Percentiles rank a stretch among this genome's conserved stretches.
phyloP scores from a whole-genome alignment of 768 basidiomycete species.

The Atractiella rhizophila region DNA sequence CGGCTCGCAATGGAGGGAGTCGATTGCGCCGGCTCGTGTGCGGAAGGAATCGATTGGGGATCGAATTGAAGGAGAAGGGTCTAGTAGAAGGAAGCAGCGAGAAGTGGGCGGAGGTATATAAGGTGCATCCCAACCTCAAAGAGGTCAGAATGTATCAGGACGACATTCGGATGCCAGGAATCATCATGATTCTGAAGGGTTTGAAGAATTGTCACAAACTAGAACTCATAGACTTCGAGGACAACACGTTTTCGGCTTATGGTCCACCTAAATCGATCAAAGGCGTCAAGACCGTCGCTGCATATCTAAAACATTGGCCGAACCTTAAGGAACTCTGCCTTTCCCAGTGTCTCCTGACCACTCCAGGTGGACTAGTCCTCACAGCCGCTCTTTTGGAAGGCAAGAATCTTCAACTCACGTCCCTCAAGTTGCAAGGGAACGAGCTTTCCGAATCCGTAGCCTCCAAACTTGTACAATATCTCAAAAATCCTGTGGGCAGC shows the following conservation, averaged over 20 bases:
- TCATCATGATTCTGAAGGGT: slow-evolving; percentile 49
- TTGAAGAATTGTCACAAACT: slow-evolving; percentile 41
- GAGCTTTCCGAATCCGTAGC: slow-evolving; percentile 53
- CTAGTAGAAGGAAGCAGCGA: too few species aligned
- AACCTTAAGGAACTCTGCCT: slow-evolving; percentile 54
- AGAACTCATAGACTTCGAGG: slow-evolving; percentile 66
- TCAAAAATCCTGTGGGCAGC: slow-evolving; percentile 33
- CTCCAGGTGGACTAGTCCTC: slow-evolving; percentile 47
- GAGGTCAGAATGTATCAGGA: slow-evolving; percentile 94
- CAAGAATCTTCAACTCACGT: slow-evolving; percentile 45
- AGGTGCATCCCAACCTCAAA: slow-evolving; percentile 43
- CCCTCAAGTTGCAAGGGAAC: slow-evolving; percentile 69
- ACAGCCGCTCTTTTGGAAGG: slow-evolving; percentile 39
- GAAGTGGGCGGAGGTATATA: slow-evolving; percentile 77
- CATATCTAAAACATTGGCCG: slow-evolving; percentile 38
- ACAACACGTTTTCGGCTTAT: too few species aligned
- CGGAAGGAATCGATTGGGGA: slow-evolving; percentile 85
- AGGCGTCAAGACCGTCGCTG: slow-evolving; percentile 34
- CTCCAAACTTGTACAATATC: slow-evolving; percentile 37
- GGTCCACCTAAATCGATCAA: slow-evolving; percentile 39
- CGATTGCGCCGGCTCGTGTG: too few species aligned
- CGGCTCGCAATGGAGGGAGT: slow-evolving; percentile 48
- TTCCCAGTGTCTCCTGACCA: slow-evolving; percentile 68
- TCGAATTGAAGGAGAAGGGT: too few species aligned
- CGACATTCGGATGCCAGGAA: slow-evolving; percentile 80